A percentile compares a stretch with the other conserved stretches of the same genome.
Conservation (phyloP, 768 basidiomycete genomes). For the Fomitopsis pulvina region DNA sequence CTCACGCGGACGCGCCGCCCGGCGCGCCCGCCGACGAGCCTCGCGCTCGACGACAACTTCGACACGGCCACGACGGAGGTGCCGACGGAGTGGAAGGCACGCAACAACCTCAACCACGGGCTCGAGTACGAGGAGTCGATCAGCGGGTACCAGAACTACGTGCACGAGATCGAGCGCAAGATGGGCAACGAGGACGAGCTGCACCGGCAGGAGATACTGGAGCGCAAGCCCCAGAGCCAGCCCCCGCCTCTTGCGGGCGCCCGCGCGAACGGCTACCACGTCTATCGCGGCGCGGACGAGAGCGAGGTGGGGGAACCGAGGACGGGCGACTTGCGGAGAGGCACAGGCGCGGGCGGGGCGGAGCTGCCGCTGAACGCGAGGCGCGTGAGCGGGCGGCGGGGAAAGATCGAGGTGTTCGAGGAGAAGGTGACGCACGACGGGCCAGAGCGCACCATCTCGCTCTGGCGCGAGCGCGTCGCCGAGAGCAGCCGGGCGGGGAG, state of each 20-base stretch:
- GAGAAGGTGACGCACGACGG: conserved; percentile 27
- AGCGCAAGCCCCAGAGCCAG: not conserved
- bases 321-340: not conserved
- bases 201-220: not conserved
- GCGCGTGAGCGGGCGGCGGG: conserved; percentile 19
- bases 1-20: conserved; percentile 9
- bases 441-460: conserved; percentile 27
- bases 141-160: conserved; percentile 24
- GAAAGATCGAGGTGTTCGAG: conserved; percentile 25
- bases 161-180: conserved; percentile 25
- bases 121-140: conserved; percentile 20
- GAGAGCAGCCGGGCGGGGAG: conserved; percentile 17
- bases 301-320: not conserved
- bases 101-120: conserved; percentile 1
- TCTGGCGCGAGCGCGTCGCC: conserved; percentile 30
- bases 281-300: not conserved
- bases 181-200: conserved; percentile 16
- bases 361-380: conserved; percentile 15
- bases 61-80: conserved; percentile 23
- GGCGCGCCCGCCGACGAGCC: conserved; percentile 15
- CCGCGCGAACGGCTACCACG: conserved; percentile 1
- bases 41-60: conserved; percentile 23
- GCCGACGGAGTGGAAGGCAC: conserved; percentile 20
- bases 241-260: not conserved
- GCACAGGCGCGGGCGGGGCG: not conserved